phyloP scores from a whole-genome alignment of 2,329 filamentous ascomycete species.

The Aureobasidium mangrovei region DNA sequence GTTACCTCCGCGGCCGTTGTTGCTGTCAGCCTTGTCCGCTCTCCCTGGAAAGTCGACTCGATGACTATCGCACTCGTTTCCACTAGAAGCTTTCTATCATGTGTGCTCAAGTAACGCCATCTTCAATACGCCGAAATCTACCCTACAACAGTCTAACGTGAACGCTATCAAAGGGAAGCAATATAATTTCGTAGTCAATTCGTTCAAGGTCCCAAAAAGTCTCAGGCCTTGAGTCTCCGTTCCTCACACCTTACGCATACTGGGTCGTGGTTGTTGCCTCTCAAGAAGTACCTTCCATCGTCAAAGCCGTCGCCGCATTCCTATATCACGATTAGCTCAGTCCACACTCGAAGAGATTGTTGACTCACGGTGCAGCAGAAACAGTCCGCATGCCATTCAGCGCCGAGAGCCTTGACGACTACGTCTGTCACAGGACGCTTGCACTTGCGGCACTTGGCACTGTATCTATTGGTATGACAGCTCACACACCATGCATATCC shows the following conservation, averaged over 20 bases:
- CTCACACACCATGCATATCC: slow-evolving; percentile 94
- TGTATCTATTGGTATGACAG: slow-evolving; percentile 86
- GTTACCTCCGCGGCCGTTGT: background rate
- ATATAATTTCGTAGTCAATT: background rate
- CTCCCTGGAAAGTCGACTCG: no score
- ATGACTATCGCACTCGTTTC: no score
- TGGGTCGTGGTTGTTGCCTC: slow-evolving; percentile 49
- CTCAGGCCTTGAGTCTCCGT: slow-evolving; percentile 50
- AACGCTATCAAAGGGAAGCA: slow-evolving; percentile 5
- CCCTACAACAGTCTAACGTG: background rate
- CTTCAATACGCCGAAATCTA: background rate
- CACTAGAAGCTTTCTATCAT: no score
- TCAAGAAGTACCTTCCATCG: slow-evolving; percentile 55
- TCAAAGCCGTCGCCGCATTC: slow-evolving; percentile 53
- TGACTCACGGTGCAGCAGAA: slow-evolving; percentile 63
- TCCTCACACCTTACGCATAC: slow-evolving; percentile 57
- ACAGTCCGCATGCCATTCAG: slow-evolving; percentile 88
- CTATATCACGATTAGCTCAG: slow-evolving; percentile 28
- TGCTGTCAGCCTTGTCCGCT: background rate
- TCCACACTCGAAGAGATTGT: background rate
- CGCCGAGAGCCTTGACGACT: slow-evolving; percentile 79
- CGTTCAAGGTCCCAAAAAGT: background rate
- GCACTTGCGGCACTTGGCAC: slow-evolving; percentile 81
- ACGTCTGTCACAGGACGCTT: slow-evolving; percentile 76
- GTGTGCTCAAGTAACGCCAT: no score